Evolutionary conservation across 106 monocot species (phyloP), one percentile per base, ranked within the genome.

Genomic region (Phalaenopsis aphrodite): DNA sequence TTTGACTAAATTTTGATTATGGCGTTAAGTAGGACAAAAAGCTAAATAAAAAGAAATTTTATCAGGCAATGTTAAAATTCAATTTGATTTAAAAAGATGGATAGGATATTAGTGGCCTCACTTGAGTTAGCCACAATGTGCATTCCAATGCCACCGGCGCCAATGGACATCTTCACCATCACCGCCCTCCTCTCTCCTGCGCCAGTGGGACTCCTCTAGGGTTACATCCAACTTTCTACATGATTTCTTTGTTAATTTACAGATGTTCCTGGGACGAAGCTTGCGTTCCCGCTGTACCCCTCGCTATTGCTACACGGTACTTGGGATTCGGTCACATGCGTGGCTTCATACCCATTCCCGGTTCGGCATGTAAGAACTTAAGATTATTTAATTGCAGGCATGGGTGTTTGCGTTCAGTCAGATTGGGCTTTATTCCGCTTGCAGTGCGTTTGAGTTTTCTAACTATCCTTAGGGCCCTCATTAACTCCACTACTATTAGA

Each of bases 361-460:
- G 30, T 30, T 30, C 30, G 30, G 30, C 30, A 30, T 30, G 30
- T 30, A 30, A 30, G 30, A 30, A 30, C 0, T 30, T 30, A 0
- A 30, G 30, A 30, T 30, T 30, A 5, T 71, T 11, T 15, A 16
- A 12, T 3, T 68, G 24, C 89, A 90, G 92, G 86, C 79, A 0
- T 93, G 92, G 92, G 39, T 90, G 18, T 93, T 93, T 76, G 86
- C 83, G 1, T 55, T 93, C 46, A 93, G 92, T 42, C 57, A 90
- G 58, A 0, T 45, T 93, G 45, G 92, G 90, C 2, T 83, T 93
- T 48, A 82, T 77, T 43, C 90, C 92, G 23, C 83, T 93, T 52
- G 92, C 92, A 8, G 92, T 90, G 78, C 85, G 92, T 9, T 76
- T 93, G 38, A 93, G 92, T 76, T 93, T 93, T 79, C 84, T 93